These are phyloP conservation scores for Fusarium pseudograminearum DNA, from an alignment of 2,329 filamentous ascomycete species.

Conservation along the genomic window DNA sequence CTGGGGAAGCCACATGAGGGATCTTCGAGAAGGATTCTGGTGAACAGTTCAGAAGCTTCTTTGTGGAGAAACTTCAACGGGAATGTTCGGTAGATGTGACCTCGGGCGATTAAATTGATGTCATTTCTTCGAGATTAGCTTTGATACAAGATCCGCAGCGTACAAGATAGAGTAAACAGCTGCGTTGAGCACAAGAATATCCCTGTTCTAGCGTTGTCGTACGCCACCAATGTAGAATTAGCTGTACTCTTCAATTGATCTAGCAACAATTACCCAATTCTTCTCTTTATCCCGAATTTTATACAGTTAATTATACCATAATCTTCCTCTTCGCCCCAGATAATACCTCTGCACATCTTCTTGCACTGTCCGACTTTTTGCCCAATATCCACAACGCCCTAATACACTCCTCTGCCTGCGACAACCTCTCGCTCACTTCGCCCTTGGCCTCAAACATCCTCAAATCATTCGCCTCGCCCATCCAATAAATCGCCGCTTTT, in stretches of 20 bases:
- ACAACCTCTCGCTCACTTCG: slow-evolving; percentile 48
- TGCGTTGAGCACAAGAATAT: neutral
- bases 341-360: slow-evolving; percentile 40
- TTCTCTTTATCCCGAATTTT: neutral
- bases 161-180: rapidly evolving
- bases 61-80: neutral
- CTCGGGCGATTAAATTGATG: neutral
- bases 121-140: neutral
- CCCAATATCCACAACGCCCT: slow-evolving; percentile 66
- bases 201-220: too few species aligned
- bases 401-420: slow-evolving; percentile 61
- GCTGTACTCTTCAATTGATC: neutral
- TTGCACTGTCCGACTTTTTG: slow-evolving; percentile 63
- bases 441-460: slow-evolving; percentile 43
- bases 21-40: neutral
- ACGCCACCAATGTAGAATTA: too few species aligned
- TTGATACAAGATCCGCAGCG: neutral
- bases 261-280: neutral
- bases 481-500: slow-evolving; percentile 55
- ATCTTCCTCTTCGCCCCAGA: slow-evolving; percentile 11
- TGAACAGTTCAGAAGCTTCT: neutral
- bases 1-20: slow-evolving; percentile 17
- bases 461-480: slow-evolving; percentile 50
- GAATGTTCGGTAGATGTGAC: neutral
- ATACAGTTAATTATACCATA: neutral